phyloP scores from a whole-genome alignment of 2,329 filamentous ascomycete species.

The Aspergillus tamarii region DNA sequence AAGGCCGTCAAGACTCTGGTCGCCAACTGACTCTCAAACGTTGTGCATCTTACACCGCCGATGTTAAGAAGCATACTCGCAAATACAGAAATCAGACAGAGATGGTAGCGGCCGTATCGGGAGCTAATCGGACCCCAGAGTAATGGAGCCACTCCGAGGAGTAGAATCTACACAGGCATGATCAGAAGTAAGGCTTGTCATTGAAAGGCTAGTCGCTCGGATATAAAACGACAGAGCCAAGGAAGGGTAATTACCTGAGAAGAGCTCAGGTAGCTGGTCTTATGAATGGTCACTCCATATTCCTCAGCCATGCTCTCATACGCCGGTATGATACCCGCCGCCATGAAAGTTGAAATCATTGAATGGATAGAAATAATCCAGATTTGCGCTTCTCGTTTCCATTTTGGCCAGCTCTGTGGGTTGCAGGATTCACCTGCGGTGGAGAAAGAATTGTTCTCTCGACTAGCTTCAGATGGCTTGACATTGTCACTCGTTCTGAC shows the following conservation, averaged over 20 bases:
- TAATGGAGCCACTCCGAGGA: slow-evolving; percentile 55
- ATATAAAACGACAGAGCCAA: neutral
- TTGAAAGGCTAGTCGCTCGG: too few species aligned
- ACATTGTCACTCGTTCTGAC: too few species aligned
- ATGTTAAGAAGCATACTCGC: slow-evolving; percentile 55
- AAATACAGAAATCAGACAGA: slow-evolving; percentile 54
- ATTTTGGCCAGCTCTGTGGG: too few species aligned
- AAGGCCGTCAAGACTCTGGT: slow-evolving; percentile 55
- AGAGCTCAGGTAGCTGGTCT: slow-evolving; percentile 56
- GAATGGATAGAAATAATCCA: too few species aligned
- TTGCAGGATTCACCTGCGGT: too few species aligned
- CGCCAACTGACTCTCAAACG: slow-evolving; percentile 52
- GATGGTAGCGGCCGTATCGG: slow-evolving; percentile 56
- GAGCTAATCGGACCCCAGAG: slow-evolving; percentile 60
- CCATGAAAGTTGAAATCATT: slow-evolving; percentile 27
- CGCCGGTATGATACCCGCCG: slow-evolving; percentile 56
- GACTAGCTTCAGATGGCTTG: too few species aligned
- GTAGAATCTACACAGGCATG: too few species aligned
- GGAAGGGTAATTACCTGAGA: slow-evolving; percentile 44
- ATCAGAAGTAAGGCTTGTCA: too few species aligned
- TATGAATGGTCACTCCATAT: slow-evolving; percentile 51
- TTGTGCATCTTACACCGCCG: slow-evolving; percentile 53
- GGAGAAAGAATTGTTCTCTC: too few species aligned
- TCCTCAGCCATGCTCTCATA: slow-evolving; percentile 57
- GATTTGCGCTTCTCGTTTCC: too few species aligned